phyloP scores from a whole-genome alignment of 208 protist species.

The Willaertia magna region DNA sequence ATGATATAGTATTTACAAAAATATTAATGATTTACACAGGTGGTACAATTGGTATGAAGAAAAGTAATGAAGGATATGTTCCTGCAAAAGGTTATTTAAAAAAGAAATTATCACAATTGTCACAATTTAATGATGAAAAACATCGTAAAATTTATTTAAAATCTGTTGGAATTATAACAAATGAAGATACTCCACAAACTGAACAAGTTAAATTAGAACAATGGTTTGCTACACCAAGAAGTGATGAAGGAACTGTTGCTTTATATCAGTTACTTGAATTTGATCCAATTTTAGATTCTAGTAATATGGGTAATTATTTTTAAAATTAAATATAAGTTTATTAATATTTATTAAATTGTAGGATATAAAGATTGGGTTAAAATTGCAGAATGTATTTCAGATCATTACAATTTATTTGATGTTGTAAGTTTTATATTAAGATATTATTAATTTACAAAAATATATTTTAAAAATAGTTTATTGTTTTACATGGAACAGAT shows the following conservation, averaged over 20 bases:
- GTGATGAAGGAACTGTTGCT: background rate
- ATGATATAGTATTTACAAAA: no score
- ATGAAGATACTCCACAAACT: background rate
- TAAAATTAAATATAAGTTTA: background rate
- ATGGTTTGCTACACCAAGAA: background rate
- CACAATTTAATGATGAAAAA: background rate
- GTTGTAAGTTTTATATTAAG: conserved; percentile 32
- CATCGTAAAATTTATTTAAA: background rate
- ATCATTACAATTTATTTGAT: conserved; percentile 74
- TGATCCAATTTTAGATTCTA: background rate
- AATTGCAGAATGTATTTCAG: conserved; percentile 50
- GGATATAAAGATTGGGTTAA: conserved; percentile 38
- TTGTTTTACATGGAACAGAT: conserved; percentile 88
- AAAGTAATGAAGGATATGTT: background rate
- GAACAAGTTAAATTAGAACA: background rate
- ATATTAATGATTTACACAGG: background rate
- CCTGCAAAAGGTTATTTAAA: background rate
- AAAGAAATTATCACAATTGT: background rate
- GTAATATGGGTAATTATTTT: background rate
- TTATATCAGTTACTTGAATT: background rate
- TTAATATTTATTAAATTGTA: background rate
- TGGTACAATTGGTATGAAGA: background rate
- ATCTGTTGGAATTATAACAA: background rate
- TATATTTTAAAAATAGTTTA: conserved; percentile 49
- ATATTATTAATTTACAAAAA: background rate